A percentile compares a stretch with the other conserved stretches of the same genome.
phyloP scores from a whole-genome alignment of 148 eudicot genomes.

The Pharnaceum exiguum region DNA sequence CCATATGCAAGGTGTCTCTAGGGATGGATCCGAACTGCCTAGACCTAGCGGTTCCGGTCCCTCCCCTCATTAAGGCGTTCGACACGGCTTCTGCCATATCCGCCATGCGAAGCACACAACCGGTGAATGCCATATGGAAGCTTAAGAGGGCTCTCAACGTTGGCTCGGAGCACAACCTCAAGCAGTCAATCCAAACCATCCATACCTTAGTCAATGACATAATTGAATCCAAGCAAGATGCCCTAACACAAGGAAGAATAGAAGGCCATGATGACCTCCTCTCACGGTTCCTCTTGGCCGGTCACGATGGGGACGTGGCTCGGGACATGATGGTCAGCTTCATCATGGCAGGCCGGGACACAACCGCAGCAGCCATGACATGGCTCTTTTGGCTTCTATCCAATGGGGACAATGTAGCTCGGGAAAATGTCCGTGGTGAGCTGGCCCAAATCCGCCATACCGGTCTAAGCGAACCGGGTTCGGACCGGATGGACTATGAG shows the following conservation, averaged over 20 bases:
- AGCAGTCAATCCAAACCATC: constrained; percentile 29
- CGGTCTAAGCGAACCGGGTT: not conserved
- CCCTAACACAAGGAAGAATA: not conserved
- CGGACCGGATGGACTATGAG: constrained; percentile 25
- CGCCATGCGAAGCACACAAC: constrained; percentile 51
- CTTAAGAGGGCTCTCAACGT: constrained; percentile 43
- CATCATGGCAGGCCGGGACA: constrained; percentile 80
- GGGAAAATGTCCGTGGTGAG: constrained; percentile 15
- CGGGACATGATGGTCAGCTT: constrained; percentile 80
- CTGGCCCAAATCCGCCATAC: too few relatives aligned
- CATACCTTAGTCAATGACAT: constrained; percentile 32
- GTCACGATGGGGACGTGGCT: constrained; percentile 31
- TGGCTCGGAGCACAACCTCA: constrained; percentile 54
- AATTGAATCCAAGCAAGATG: constrained; percentile 28
- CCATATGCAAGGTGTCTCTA: constrained; percentile 57
- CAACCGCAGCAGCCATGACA: constrained; percentile 79
- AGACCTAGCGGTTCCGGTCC: constrained; percentile 37
- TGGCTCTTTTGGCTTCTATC: constrained; percentile 70
- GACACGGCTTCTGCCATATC: constrained; percentile 61
- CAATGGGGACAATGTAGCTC: not conserved
- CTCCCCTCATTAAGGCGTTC: constrained; percentile 56
- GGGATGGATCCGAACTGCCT: constrained; percentile 66
- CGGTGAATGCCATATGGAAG: constrained; percentile 52
- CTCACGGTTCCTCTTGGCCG: constrained; percentile 46
- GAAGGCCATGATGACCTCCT: constrained; percentile 32